A percentile compares a stretch with the other conserved stretches of the same genome.
Conservation (phyloP, 257 asterid species). For the Lantana camara region DNA sequence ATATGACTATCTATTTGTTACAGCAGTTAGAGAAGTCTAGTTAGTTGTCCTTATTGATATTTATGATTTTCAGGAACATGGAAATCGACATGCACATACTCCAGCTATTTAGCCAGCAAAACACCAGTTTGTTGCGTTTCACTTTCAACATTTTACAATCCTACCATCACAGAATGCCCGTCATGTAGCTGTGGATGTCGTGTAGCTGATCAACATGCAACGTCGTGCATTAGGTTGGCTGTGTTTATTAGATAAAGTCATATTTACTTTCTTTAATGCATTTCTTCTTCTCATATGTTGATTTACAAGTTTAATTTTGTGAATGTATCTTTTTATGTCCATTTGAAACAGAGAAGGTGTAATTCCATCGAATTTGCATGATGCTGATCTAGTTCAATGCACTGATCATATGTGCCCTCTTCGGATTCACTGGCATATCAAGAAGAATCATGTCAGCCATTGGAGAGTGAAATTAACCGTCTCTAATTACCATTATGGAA, state of each 20-base stretch:
- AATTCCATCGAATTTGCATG: slow-evolving; percentile 30
- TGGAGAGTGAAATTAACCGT: slow-evolving; percentile 73
- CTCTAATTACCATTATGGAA: slow-evolving; percentile 58
- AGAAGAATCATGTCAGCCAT: slow-evolving; percentile 47
- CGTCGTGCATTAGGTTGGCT: slow-evolving; percentile 64
- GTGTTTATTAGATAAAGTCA: background rate
- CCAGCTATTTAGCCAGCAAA: slow-evolving; percentile 44
- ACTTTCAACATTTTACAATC: slow-evolving; percentile 69
- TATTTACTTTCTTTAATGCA: background rate
- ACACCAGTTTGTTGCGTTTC: slow-evolving; percentile 67
- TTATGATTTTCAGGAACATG: slow-evolving; percentile 49
- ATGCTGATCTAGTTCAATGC: slow-evolving; percentile 58
- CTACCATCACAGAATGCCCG: slow-evolving; percentile 54
- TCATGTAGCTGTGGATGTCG: slow-evolving; percentile 77
- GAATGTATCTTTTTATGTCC: slow-evolving; percentile 5
- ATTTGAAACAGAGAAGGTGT: slow-evolving; percentile 44
- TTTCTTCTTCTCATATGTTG: no score
- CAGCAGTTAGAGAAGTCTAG: no score
- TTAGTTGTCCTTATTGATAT: background rate
- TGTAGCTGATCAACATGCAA: slow-evolving; percentile 34
- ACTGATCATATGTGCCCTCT: slow-evolving; percentile 79
- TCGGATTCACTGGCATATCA: slow-evolving; percentile 75
- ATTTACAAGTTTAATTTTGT: background rate
- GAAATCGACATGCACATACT: slow-evolving; percentile 69
- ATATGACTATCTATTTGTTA: no score